phyloP scores from a whole-genome alignment of 2,329 filamentous ascomycete genomes.

The Tolypocladium pustulatum region DNA sequence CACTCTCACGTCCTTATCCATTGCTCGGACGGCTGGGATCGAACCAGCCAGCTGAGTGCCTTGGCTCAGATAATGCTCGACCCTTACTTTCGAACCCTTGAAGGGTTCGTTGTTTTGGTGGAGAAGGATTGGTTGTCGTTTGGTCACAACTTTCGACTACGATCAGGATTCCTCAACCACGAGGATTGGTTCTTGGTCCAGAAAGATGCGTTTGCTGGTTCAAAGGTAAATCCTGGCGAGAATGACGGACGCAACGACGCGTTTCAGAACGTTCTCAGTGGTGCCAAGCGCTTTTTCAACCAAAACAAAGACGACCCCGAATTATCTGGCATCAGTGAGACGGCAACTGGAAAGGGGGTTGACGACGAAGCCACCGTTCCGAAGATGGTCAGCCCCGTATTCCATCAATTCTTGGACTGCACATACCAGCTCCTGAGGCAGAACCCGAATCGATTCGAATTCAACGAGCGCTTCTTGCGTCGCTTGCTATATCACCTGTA shows the following conservation, averaged over 20 bases:
- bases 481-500: constrained; percentile 88
- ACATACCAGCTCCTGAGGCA: constrained; percentile 85
- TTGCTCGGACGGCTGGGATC: constrained; percentile 97
- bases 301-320: constrained; percentile 52
- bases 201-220: constrained; percentile 63
- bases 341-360: constrained; percentile 26
- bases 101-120: constrained; percentile 87
- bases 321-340: constrained; percentile 38
- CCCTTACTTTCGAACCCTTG: constrained; percentile 86
- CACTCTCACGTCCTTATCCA: constrained; percentile 95
- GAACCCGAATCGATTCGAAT: constrained; percentile 83
- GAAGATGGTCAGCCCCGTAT: constrained; percentile 92
- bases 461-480: constrained; percentile 86
- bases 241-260: constrained; percentile 58
- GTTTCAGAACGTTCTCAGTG: constrained; percentile 77
- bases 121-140: constrained; percentile 99
- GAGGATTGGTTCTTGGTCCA: constrained; percentile 93
- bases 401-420: constrained; percentile 94
- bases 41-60: constrained; percentile 88
- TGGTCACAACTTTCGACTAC: constrained; percentile 92
- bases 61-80: constrained; percentile 89
- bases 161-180: constrained; percentile 77
- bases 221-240: constrained; percentile 50
- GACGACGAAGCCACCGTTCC: constrained; percentile 62
- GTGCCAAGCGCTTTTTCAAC: constrained; percentile 84